Conservation (phyloP, 495 filamentous ascomycete genomes). For the Penicillium crystallinum region DNA sequence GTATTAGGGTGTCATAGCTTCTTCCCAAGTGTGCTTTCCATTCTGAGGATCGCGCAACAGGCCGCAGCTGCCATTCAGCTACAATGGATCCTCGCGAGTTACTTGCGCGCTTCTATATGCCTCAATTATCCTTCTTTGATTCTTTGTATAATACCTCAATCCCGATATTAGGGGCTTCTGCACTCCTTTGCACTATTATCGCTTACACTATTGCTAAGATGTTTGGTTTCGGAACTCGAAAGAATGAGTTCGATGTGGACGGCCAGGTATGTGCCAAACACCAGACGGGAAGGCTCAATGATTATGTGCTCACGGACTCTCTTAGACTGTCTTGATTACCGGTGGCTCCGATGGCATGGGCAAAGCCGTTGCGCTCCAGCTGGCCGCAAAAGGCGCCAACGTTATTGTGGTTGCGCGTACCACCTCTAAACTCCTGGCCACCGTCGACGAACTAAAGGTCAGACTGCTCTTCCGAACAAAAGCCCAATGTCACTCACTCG, state of each 20-base stretch:
- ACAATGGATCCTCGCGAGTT: slow-evolving; percentile 4
- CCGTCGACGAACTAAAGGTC: slow-evolving; percentile 62
- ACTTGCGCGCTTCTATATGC: slow-evolving; percentile 23
- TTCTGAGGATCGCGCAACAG: background rate
- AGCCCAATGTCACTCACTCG: background rate
- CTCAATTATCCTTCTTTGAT: slow-evolving; percentile 23
- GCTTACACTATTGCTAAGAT: slow-evolving; percentile 49
- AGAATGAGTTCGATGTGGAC: slow-evolving; percentile 75
- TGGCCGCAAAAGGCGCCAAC: slow-evolving; percentile 80
- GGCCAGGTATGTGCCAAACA: slow-evolving; percentile 56
- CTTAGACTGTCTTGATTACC: slow-evolving; percentile 77
- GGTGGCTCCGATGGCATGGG: slow-evolving; percentile 95
- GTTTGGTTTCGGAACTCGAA: slow-evolving; percentile 56
- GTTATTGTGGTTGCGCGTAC: slow-evolving; percentile 80
- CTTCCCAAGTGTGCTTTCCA: slow-evolving; percentile 4
- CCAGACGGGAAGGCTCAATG: background rate
- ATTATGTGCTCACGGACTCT: slow-evolving; percentile 10
- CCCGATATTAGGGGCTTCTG: slow-evolving; percentile 35
- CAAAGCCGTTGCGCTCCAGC: slow-evolving; percentile 60
- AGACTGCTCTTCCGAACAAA: slow-evolving; percentile 2
- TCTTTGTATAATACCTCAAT: slow-evolving; percentile 23
- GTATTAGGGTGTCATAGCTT: background rate
- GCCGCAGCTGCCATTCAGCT: slow-evolving; percentile 6
- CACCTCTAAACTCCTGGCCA: slow-evolving; percentile 64
- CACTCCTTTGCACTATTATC: slow-evolving; percentile 43